phyloP scores from a whole-genome alignment of 2,329 filamentous ascomycete species.

The Berkeleyomyces basicola region DNA sequence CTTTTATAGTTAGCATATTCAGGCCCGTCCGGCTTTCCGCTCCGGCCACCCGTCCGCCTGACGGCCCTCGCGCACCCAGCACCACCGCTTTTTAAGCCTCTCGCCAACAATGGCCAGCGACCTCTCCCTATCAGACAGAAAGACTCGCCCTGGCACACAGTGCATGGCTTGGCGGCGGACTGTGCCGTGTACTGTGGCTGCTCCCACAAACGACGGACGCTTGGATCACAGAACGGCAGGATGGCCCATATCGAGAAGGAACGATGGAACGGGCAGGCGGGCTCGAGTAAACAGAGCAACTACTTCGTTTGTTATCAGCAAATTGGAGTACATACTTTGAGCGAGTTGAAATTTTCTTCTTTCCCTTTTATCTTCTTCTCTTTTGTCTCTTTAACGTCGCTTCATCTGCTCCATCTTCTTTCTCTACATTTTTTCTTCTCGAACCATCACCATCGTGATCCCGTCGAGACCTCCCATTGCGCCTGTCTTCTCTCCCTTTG shows the following conservation, averaged over 20 bases:
- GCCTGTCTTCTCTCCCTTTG: background rate
- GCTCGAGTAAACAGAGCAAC: background rate
- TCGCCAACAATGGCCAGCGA: too few relatives aligned
- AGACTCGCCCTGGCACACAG: background rate
- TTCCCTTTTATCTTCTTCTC: background rate
- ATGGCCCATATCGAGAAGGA: background rate
- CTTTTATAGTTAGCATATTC: too few relatives aligned
- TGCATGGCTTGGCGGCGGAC: background rate
- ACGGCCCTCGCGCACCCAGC: too few relatives aligned
- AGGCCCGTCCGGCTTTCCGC: too few relatives aligned
- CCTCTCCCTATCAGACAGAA: background rate
- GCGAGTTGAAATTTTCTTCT: background rate
- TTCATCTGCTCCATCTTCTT: background rate
- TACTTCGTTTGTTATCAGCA: background rate
- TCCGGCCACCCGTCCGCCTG: too few relatives aligned
- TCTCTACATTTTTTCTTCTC: background rate
- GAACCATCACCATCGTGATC: too few relatives aligned
- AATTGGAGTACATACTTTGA: background rate
- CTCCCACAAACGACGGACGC: background rate
- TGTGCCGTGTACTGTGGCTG: background rate
- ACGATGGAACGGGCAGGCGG: background rate
- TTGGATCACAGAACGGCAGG: background rate
- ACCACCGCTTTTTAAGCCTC: too few relatives aligned
- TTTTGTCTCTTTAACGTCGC: background rate
- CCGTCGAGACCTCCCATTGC: background rate